These are phyloP conservation scores for Ophiocordyceps camponoti-saundersi DNA, from an alignment of 2,329 filamentous ascomycete genomes.

Conservation along the genomic window DNA sequence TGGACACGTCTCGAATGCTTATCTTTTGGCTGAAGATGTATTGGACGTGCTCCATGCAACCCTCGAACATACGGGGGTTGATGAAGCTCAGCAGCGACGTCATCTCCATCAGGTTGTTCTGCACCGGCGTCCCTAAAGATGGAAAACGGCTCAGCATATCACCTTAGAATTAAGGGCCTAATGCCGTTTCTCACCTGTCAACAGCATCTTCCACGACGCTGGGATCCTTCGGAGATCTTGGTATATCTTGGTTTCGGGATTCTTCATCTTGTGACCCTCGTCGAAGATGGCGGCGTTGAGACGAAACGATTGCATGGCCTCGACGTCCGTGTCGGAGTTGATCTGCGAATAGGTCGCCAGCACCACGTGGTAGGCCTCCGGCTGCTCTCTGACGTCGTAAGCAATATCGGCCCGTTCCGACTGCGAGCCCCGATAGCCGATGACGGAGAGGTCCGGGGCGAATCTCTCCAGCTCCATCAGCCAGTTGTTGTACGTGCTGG, in stretches of 20 bases:
- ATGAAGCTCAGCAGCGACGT: conserved; percentile 87
- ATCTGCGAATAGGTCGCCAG: conserved; percentile 45
- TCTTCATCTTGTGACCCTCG: conserved; percentile 88
- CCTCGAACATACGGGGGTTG: conserved; percentile 66
- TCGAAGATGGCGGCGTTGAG: conserved; percentile 60
- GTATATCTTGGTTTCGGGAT: conserved; percentile 68
- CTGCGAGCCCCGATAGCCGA: conserved; percentile 51
- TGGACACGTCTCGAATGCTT: conserved; percentile 60
- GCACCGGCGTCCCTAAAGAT: conserved; percentile 68
- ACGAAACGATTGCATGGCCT: conserved; percentile 28
- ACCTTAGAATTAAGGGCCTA: not conserved
- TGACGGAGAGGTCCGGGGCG: conserved; percentile 60
- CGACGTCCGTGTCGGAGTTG: conserved; percentile 29
- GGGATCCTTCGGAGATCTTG: conserved; percentile 60
- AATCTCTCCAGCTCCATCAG: conserved; percentile 78
- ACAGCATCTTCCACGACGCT: conserved; percentile 67
- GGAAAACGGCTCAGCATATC: conserved; percentile 3
- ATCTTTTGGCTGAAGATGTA: conserved; percentile 87
- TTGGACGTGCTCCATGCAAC: conserved; percentile 61
- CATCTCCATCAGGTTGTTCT: conserved; percentile 89
- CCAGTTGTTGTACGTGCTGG: conserved; percentile 94
- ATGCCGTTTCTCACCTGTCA: conserved; percentile 23
- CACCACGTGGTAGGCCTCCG: conserved; percentile 46
- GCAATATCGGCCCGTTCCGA: conserved; percentile 51
- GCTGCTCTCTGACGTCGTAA: conserved; percentile 44